Base-by-base conservation (phyloP, 768 basidiomycete genomes). In the Cantharellus cinnabarinus region DNA sequence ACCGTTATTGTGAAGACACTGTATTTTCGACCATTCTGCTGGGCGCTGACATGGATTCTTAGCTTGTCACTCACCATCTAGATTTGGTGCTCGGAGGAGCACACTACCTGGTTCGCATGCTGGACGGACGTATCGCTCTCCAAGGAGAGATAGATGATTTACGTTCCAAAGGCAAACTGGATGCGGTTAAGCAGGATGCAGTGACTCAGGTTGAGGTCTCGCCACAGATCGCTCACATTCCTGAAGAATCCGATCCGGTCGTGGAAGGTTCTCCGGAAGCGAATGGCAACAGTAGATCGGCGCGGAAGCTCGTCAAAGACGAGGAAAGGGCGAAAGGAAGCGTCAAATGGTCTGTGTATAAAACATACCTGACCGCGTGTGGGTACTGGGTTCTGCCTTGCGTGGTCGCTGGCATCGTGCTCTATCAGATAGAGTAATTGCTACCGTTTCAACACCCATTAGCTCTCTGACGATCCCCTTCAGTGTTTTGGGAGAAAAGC, bases 21-120 rank as follows among this genome's bases (percentile, higher is more conserved):
- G 7, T 5, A 55, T 38, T 59, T 14, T 10, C 56, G 29, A 7
- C 15, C 56, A 29, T 66, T 65, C 14, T 68, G 66, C 60, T 42
- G 29, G 20, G 20, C 51, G 57, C 15, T 38, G 14, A 15, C 10
- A 48, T 4, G 58, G n/a, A 55, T 40, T 42, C 69, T 67, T 67
- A 74, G 42, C 62, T 75, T 7, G 74, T 75, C 14, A 72, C 72
- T 2, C 74, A 75, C 63, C 73, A 75, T 63, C 71, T 74, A 7
- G 74, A 75, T 52, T 64, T 75, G 2, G 68, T 74, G 34, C 66
- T 73, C 1, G 71, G 72, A 10, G 69, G 67, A 1, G 70, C 72
- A 1, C 61, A 71, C 53, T 73, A 73, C 56, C 61, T 75, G 1
- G 63, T 74, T 42, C 69, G 72, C 15, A 66, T 75, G 50, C 66